A percentile compares a stretch with the other conserved stretches of the same genome.
Conservation (phyloP, 2,329 filamentous ascomycete species). For the Pseudogymnoascus sp. region DNA sequence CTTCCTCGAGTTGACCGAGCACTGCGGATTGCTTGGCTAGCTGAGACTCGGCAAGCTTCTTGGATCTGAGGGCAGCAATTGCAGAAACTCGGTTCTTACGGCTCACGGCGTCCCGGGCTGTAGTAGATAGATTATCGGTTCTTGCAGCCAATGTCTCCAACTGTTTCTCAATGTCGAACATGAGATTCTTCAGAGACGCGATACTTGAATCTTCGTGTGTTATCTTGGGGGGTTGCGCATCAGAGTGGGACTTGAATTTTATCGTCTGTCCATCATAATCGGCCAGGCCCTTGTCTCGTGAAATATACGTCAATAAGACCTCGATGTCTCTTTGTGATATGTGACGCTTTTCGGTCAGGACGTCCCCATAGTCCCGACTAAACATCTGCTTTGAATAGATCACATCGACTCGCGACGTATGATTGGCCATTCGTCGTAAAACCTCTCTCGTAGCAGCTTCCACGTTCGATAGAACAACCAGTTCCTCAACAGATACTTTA, state of each 20-base stretch:
- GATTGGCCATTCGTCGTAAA: constrained; percentile 33
- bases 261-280: constrained; percentile 60
- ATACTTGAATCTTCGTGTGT: constrained; percentile 74
- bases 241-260: constrained; percentile 56
- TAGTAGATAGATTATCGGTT: constrained; percentile 53
- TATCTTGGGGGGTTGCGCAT: constrained; percentile 41
- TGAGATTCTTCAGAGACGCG: constrained; percentile 73
- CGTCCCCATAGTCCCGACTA: constrained; percentile 45
- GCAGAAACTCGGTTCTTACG: constrained; percentile 69
- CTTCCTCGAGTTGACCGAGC: constrained; percentile 72
- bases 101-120: constrained; percentile 62
- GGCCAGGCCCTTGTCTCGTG: constrained; percentile 54
- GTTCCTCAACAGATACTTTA: constrained; percentile 50
- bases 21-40: constrained; percentile 65
- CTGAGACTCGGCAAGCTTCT: constrained; percentile 70
- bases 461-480: constrained; percentile 57
- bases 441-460: constrained; percentile 52
- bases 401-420: constrained; percentile 51
- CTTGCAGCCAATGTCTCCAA: constrained; percentile 59
- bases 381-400: constrained; percentile 63
- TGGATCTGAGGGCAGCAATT: constrained; percentile 69
- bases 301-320: constrained; percentile 61
- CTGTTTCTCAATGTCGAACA: constrained; percentile 65
- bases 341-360: constrained; percentile 39
- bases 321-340: constrained; percentile 60